Conservation (phyloP, 2,329 filamentous ascomycete species). For the Myriangium duriaei region DNA sequence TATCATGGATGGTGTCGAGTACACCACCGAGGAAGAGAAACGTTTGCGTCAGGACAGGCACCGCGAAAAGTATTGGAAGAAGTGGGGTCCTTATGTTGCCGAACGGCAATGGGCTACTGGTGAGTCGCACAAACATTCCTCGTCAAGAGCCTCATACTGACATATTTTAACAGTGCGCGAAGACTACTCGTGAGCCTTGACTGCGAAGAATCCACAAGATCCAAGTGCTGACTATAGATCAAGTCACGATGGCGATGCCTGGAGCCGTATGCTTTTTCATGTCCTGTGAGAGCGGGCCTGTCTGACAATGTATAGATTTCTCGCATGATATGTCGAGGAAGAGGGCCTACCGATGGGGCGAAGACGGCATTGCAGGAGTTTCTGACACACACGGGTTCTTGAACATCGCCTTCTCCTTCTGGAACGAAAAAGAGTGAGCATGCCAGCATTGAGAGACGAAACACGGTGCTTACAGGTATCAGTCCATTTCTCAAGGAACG, state of each 20-base stretch:
- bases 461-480: slow-evolving; percentile 34
- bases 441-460: too few relatives aligned
- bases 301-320: slow-evolving; percentile 53
- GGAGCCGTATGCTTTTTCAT: slow-evolving; percentile 61
- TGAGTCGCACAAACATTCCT: slow-evolving; percentile 28
- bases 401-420: slow-evolving; percentile 92
- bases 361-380: slow-evolving; percentile 92
- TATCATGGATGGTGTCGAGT: slow-evolving; percentile 75
- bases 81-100: slow-evolving; percentile 88
- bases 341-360: slow-evolving; percentile 85
- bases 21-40: slow-evolving; percentile 80
- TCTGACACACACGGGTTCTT: slow-evolving; percentile 84
- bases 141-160: slow-evolving; percentile 18
- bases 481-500: slow-evolving; percentile 91
- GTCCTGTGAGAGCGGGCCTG: not conserved
- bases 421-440: slow-evolving; percentile 94
- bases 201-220: slow-evolving; percentile 7
- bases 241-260: slow-evolving; percentile 77
- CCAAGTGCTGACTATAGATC: slow-evolving; percentile 17
- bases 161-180: slow-evolving; percentile 56
- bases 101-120: slow-evolving; percentile 94
- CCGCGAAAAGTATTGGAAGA: slow-evolving; percentile 89
- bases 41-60: slow-evolving; percentile 76
- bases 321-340: slow-evolving; percentile 84
- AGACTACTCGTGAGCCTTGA: slow-evolving; percentile 61